Conservation (phyloP, 108 stramenopile species). For the Skeletonema costatum region DNA sequence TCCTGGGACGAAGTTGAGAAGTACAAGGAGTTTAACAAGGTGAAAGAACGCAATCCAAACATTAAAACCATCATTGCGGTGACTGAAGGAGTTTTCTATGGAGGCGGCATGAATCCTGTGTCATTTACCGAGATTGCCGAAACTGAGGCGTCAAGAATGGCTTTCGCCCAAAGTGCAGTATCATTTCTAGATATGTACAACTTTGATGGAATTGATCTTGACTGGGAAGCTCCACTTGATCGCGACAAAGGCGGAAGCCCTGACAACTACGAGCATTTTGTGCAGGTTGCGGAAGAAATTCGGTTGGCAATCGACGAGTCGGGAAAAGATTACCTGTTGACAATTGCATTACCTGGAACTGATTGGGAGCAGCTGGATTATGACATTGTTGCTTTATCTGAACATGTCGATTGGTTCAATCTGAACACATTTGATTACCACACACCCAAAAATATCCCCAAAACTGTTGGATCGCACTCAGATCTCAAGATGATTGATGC, state of each 20-base stretch:
- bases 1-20: slow-evolving; percentile 53
- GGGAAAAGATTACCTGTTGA: slow-evolving; percentile 35
- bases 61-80: slow-evolving; percentile 54
- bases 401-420: slow-evolving; percentile 57
- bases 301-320: slow-evolving; percentile 33
- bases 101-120: slow-evolving; percentile 49
- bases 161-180: slow-evolving; percentile 49
- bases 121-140: slow-evolving; percentile 44
- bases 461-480: slow-evolving; percentile 50
- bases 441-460: slow-evolving; percentile 49
- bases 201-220: slow-evolving; percentile 58
- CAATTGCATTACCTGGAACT: slow-evolving; percentile 46
- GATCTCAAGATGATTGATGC: slow-evolving; percentile 55
- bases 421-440: slow-evolving; percentile 56
- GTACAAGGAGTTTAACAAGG: slow-evolving; percentile 51
- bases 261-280: slow-evolving; percentile 48
- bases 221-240: slow-evolving; percentile 53
- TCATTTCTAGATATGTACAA: slow-evolving; percentile 47
- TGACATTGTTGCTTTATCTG: slow-evolving; percentile 42
- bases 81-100: slow-evolving; percentile 51
- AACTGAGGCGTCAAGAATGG: slow-evolving; percentile 37
- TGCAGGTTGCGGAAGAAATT: slow-evolving; percentile 39
- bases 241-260: slow-evolving; percentile 40
- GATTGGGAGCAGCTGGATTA: slow-evolving; percentile 54
- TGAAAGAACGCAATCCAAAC: slow-evolving; percentile 44